Conservation (phyloP, 2,329 filamentous ascomycete genomes). For the Colletotrichum liriopes region DNA sequence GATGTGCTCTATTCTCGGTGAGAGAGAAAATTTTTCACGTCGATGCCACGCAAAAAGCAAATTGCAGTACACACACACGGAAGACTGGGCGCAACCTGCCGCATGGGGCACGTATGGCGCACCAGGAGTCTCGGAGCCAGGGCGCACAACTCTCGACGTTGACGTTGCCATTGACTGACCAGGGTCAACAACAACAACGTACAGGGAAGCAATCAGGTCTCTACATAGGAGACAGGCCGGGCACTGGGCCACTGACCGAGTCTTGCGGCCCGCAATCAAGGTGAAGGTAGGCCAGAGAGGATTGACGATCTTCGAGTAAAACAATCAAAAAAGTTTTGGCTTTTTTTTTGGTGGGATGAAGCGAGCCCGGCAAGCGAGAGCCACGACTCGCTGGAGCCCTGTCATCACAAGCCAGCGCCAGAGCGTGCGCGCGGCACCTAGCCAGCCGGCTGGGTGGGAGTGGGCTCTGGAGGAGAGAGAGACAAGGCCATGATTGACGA, state of each 20-base stretch:
- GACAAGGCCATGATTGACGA: slow-evolving; percentile 16
- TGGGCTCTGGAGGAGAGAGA: slow-evolving; percentile 22
- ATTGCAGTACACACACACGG: slow-evolving; percentile 23
- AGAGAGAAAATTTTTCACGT: slow-evolving; percentile 41
- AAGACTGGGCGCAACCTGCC: slow-evolving; percentile 35
- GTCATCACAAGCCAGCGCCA: slow-evolving; percentile 37
- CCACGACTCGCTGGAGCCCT: slow-evolving; percentile 31
- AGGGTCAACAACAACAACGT: slow-evolving; percentile 25
- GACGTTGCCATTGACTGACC: slow-evolving; percentile 21
- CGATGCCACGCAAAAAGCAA: slow-evolving; percentile 39
- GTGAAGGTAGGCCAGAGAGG: not conserved
- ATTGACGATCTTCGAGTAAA: slow-evolving; percentile 24
- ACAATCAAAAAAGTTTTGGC: not conserved
- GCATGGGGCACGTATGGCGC: slow-evolving; percentile 34
- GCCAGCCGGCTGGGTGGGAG: slow-evolving; percentile 35
- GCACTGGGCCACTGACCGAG: slow-evolving; percentile 25
- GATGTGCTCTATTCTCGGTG: slow-evolving; percentile 31
- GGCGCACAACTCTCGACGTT: slow-evolving; percentile 11
- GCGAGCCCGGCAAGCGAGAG: slow-evolving; percentile 38
- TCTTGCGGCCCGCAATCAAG: slow-evolving; percentile 14
- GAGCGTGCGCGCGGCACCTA: slow-evolving; percentile 12
- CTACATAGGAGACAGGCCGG: not conserved
- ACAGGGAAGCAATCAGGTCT: slow-evolving; percentile 25
- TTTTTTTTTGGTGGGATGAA: slow-evolving; percentile 30
- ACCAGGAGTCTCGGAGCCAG: slow-evolving; percentile 9